Percentiles rank a stretch among this genome's conserved stretches.
Evolutionary conservation across 2,329 filamentous ascomycete species (phyloP).

Genomic region (Coniochaeta sp.): DNA sequence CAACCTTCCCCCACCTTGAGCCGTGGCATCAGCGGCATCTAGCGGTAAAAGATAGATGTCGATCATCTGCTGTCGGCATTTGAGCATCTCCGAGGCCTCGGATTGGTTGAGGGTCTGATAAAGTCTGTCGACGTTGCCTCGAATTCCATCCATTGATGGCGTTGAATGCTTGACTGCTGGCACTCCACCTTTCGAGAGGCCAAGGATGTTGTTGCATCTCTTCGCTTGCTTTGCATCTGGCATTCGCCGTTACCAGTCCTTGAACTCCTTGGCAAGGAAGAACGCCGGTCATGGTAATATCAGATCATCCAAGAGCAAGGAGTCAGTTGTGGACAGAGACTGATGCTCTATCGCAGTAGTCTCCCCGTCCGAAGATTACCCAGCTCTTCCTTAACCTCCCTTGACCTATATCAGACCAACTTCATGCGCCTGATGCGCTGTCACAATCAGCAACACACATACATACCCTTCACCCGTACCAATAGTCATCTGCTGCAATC

Average conservation of each 20-base stretch:
- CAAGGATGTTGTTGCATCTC: background rate
- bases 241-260: too few relatives aligned
- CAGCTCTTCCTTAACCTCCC: slow-evolving; percentile 3
- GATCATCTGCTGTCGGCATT: slow-evolving; percentile 18
- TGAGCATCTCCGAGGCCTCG: slow-evolving; percentile 11
- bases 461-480: slow-evolving; percentile 8
- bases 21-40: slow-evolving; percentile 4
- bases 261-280: too few relatives aligned
- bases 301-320: too few relatives aligned
- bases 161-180: too few relatives aligned
- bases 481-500: slow-evolving; percentile 7
- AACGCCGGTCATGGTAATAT: too few relatives aligned
- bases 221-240: too few relatives aligned
- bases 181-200: background rate
- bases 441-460: slow-evolving; percentile 5
- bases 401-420: slow-evolving; percentile 7
- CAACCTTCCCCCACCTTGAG: slow-evolving; percentile 8
- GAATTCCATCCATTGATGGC: background rate
- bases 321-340: background rate
- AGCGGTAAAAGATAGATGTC: slow-evolving; percentile 11
- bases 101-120: slow-evolving; percentile 4
- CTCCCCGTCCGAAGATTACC: background rate
- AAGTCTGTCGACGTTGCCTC: background rate
- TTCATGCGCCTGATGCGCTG: slow-evolving; percentile 1
- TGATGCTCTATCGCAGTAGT: background rate